Evolutionary conservation across 345 rosid genomes (phyloP).

Genomic region (Psidium guajava): DNA sequence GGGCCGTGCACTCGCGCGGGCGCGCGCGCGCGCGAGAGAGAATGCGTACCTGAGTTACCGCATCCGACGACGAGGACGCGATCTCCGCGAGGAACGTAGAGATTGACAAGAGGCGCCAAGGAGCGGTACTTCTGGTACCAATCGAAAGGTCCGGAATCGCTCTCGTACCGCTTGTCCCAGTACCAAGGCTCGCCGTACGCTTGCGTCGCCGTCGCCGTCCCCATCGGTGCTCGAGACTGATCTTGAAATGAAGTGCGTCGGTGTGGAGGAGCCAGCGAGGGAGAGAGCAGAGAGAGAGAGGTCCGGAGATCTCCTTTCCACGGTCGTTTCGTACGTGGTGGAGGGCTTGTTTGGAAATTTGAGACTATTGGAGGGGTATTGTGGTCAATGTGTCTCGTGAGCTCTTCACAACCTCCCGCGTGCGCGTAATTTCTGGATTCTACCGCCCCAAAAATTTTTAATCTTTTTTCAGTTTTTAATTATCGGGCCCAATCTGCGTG

Average conservation of each 20-base stretch:
- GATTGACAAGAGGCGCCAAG: slow-evolving; percentile 68
- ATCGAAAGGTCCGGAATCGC: slow-evolving; percentile 71
- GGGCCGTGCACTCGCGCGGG: no score
- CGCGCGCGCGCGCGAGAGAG: background rate
- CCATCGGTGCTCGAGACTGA: background rate
- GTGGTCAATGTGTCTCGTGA: background rate
- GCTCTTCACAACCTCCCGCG: background rate
- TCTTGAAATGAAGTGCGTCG: background rate
- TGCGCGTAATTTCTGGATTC: background rate
- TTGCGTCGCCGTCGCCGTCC: slow-evolving; percentile 25
- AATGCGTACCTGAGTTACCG: slow-evolving; percentile 66
- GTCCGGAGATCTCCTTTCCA: background rate
- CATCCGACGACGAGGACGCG: slow-evolving; percentile 72
- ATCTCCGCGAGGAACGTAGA: slow-evolving; percentile 47
- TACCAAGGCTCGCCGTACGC: slow-evolving; percentile 83
- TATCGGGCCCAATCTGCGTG: no score
- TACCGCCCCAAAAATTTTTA: background rate
- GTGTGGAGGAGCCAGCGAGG: background rate
- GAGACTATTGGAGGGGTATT: background rate
- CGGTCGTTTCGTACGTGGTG: background rate
- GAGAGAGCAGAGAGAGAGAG: no score
- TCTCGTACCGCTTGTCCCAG: slow-evolving; percentile 77
- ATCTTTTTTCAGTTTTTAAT: background rate
- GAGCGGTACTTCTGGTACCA: slow-evolving; percentile 87
- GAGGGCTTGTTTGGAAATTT: background rate